These are phyloP conservation scores for Fabrea salina DNA, from an alignment of 169 alveolate genomes.

Conservation along the genomic window DNA sequence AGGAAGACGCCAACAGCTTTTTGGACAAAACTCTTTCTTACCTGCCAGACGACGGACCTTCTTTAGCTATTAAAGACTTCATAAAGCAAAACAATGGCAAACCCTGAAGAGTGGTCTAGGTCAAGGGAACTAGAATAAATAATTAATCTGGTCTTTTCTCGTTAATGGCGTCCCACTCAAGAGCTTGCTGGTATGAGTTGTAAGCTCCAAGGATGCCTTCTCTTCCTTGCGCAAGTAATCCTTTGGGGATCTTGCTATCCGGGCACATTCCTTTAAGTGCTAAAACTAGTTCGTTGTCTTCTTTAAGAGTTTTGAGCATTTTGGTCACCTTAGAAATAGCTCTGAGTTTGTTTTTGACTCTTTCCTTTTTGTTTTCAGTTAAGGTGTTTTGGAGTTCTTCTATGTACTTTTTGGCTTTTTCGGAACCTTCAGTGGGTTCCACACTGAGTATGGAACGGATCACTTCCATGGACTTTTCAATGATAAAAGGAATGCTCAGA, in stretches of 20 bases:
- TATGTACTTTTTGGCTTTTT: not conserved
- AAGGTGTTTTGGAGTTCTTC: not conserved
- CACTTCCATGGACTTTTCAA: constrained; percentile 85
- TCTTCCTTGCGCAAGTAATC: constrained; percentile 87
- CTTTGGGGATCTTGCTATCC: constrained; percentile 93
- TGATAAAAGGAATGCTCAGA: constrained; percentile 96
- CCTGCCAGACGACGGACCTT: constrained; percentile 30
- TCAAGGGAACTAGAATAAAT: not conserved
- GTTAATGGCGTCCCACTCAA: constrained; percentile 75
- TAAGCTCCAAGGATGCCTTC: constrained; percentile 84
- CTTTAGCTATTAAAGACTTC: not conserved
- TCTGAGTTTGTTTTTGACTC: not conserved
- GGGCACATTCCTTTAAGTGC: constrained; percentile 93
- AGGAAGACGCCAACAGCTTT: constrained; percentile 3
- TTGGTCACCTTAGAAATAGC: not conserved
- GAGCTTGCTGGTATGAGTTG: constrained; percentile 72
- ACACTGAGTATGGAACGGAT: not conserved
- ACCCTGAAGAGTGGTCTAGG: constrained; percentile 32
- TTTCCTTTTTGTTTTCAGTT: not conserved
- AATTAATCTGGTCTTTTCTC: constrained; percentile 80
- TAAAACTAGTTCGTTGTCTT: constrained; percentile 58
- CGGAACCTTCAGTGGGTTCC: not conserved
- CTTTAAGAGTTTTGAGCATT: not conserved
- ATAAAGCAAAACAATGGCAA: constrained; percentile 1
- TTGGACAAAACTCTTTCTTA: not conserved